phyloP scores from a whole-genome alignment of 202 grass and related monocot genomes.

The Elaeis oleifera region DNA sequence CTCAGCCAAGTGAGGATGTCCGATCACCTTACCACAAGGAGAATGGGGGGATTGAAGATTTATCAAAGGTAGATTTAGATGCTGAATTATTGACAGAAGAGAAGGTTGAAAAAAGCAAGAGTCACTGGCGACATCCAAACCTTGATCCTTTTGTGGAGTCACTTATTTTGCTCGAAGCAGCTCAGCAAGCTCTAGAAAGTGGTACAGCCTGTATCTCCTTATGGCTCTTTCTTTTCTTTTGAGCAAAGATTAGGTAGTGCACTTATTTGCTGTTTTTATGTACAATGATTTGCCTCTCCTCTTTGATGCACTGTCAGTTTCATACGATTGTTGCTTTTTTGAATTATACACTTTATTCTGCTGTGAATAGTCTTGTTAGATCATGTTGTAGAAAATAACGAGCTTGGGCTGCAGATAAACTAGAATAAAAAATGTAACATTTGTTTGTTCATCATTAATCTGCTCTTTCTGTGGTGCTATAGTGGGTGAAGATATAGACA shows the following conservation, averaged over 20 bases:
- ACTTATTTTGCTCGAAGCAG: constrained; percentile 43
- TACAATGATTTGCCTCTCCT: not conserved
- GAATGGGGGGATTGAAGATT: constrained; percentile 28
- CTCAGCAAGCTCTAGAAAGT: constrained; percentile 45
- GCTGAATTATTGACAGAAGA: constrained; percentile 23
- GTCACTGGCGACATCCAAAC: constrained; percentile 41
- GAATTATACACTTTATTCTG: no score
- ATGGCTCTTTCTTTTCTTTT: not conserved
- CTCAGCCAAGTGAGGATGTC: constrained; percentile 41
- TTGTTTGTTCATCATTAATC: no score
- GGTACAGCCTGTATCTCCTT: constrained; percentile 28
- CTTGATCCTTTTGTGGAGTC: constrained; percentile 44
- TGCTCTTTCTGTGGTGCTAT: no score
- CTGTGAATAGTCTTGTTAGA: no score
- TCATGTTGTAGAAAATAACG: no score
- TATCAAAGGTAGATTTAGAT: constrained; percentile 17
- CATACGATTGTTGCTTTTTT: no score
- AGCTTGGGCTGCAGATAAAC: no score
- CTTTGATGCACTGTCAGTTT: not conserved
- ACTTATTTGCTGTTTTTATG: constrained; percentile 6
- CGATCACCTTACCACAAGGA: constrained; percentile 39
- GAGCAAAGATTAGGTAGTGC: not conserved
- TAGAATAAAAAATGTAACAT: no score
- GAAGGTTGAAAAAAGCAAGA: constrained; percentile 36
- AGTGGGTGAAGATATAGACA: no score